Base-by-base conservation (phyloP, 2,329 filamentous ascomycete genomes). In the Diaporthe sp. region DNA sequence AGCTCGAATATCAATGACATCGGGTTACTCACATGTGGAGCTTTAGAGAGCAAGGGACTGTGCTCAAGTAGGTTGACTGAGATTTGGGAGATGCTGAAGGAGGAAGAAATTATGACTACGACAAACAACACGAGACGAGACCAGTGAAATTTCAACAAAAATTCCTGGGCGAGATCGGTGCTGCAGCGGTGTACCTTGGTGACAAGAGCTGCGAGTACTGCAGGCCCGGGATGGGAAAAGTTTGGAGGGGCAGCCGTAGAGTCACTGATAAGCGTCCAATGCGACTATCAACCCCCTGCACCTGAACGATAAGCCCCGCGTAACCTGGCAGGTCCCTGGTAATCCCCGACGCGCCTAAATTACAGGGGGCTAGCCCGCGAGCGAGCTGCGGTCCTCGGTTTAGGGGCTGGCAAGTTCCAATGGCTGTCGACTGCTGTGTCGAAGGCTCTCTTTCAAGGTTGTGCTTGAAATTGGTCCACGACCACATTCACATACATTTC, bases 161-260 rank as follows among this genome's bases (percentile, higher is more conserved):
- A 70, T 71, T 44, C 69, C 56, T 37, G 69, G 69, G 73, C 73
- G 73, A 75, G 65, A 75, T 75, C 73, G 73, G 73, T 75, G 65
- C 73, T 35, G 66, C 56, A 42, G 39, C 47, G 59, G 59, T 71
- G 58, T 63, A 71, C 56, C 56, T 63, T 53, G 39, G 50, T 30
- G 32, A 66, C 63, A 66, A 25, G 61, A 66, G 61, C 61, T 66
- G 61, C 61, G 27, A 50, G 44, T 50, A 32, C 63, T 66, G 63
- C 63, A 66, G 44, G 63, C 63, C 63, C 15, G 22, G 47, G 44
- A 51, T 66, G 63, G 63, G 63, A 71, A 71, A 71, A 71, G 56
- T 71, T 71, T 71, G 69, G 69, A 63, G 69, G 69, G 56, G 56
- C 56, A 63, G 44, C 42, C 22, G 39, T 63, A 71, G 69, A 71